These are phyloP conservation scores for Cucumis variabilis DNA, from an alignment of 331 rosid species.

Conservation along the genomic window DNA sequence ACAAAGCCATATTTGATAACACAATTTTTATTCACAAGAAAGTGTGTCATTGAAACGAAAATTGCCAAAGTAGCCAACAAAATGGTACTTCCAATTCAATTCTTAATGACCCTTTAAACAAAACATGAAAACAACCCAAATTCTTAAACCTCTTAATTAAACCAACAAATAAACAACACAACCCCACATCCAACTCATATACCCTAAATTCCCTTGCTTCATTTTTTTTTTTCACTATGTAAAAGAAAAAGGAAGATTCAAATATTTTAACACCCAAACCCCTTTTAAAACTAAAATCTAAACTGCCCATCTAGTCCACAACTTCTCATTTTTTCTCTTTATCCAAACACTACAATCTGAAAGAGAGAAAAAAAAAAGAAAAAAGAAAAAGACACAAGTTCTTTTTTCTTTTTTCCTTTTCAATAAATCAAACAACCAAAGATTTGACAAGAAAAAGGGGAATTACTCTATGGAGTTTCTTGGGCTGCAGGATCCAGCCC, in stretches of 20 bases:
- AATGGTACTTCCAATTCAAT: background rate
- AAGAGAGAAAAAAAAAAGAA: too few species aligned
- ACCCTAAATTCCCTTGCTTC: background rate
- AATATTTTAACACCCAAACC: constrained; percentile 11
- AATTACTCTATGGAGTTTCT: constrained; percentile 17
- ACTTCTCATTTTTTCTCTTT: background rate
- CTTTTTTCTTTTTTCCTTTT: too few species aligned
- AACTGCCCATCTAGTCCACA: constrained; percentile 10
- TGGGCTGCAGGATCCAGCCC: constrained; percentile 34
- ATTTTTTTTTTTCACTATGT: background rate
- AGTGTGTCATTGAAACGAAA: background rate
- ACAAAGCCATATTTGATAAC: too few species aligned
- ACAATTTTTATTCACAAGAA: background rate
- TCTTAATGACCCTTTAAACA: background rate
- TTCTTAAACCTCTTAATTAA: background rate
- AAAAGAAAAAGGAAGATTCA: background rate
- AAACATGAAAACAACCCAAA: background rate
- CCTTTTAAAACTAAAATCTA: background rate
- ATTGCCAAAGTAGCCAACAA: background rate
- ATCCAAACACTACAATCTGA: constrained; percentile 11
- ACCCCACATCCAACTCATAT: background rate
- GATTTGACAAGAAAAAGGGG: background rate
- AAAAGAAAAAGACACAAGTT: background rate
- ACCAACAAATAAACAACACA: background rate
- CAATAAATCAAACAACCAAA: background rate